Percentiles rank a stretch among this genome's conserved stretches.
Evolutionary conservation across 805 yeast species (phyloP).

Genomic region (Hanseniaspora lindneri): DNA sequence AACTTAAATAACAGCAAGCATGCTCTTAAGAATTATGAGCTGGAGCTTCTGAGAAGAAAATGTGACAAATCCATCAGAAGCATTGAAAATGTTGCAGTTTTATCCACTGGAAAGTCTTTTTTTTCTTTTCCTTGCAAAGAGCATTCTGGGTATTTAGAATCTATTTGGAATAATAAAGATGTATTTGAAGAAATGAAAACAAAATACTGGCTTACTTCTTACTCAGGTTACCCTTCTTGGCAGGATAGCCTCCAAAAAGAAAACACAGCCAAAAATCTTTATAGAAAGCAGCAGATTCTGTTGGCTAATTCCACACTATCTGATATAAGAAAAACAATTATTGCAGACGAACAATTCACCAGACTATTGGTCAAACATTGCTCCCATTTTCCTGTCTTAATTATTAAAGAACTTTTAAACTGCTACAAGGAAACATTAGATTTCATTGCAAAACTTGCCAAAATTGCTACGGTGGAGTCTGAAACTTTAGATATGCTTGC

Average conservation of each 20-base stretch:
- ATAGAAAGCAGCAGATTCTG: constrained; percentile 12
- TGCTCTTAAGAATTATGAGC: background rate
- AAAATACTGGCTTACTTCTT: background rate
- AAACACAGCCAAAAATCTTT: background rate
- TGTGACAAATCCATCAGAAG: background rate
- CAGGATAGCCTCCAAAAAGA: background rate
- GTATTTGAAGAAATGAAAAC: background rate
- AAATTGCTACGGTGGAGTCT: background rate
- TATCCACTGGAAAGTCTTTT: constrained; percentile 1
- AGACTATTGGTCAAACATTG: background rate
- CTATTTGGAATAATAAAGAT: constrained; percentile 7
- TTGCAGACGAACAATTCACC: background rate
- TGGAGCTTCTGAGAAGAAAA: constrained; percentile 8
- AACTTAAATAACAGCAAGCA: no score
- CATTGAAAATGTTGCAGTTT: background rate
- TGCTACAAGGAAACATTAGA: background rate
- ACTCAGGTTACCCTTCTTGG: background rate
- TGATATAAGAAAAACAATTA: constrained; percentile 19
- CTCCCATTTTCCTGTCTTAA: background rate
- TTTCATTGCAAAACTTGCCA: background rate
- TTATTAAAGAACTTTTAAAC: background rate
- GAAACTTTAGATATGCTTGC: background rate
- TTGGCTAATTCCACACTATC: constrained; percentile 26
- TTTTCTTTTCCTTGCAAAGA: background rate
- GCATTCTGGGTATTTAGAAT: constrained; percentile 7